These are phyloP conservation scores for Zygoascus meyerae DNA, from an alignment of 1,139 yeast genomes.

Conservation along the genomic window DNA sequence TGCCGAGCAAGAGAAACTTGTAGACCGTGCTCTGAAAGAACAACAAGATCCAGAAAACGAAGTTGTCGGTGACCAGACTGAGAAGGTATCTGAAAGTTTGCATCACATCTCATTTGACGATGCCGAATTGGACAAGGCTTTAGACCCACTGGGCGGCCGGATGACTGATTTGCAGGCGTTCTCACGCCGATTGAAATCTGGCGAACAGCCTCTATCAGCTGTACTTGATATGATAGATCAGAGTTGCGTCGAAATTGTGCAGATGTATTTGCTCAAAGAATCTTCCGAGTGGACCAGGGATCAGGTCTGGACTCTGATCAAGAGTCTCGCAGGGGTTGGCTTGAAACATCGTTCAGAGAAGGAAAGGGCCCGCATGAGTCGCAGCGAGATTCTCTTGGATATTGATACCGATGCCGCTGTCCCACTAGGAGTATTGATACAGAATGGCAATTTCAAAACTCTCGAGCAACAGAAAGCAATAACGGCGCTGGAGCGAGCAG, in stretches of 20 bases:
- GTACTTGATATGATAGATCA: slow-evolving; percentile 73
- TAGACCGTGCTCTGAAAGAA: slow-evolving; percentile 19
- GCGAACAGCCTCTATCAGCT: slow-evolving; percentile 76
- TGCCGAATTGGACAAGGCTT: slow-evolving; percentile 44
- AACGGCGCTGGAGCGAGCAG: slow-evolving; percentile 70
- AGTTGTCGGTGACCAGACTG: slow-evolving; percentile 16
- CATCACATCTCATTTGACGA: background rate
- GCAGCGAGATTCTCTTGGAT: background rate
- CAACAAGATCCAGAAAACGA: slow-evolving; percentile 18
- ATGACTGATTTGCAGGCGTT: slow-evolving; percentile 90
- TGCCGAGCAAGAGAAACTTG: slow-evolving; percentile 25
- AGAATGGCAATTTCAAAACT: slow-evolving; percentile 55
- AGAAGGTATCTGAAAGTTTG: slow-evolving; percentile 8
- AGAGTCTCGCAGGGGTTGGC: slow-evolving; percentile 43
- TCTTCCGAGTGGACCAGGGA: slow-evolving; percentile 59
- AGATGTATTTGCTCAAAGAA: slow-evolving; percentile 58
- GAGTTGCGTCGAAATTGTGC: slow-evolving; percentile 82
- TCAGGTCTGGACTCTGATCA: slow-evolving; percentile 85
- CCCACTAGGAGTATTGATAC: slow-evolving; percentile 17
- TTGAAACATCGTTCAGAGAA: slow-evolving; percentile 9
- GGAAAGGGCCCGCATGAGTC: background rate
- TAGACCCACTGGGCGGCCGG: slow-evolving; percentile 86
- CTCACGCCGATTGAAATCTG: slow-evolving; percentile 78
- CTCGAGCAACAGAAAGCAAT: slow-evolving; percentile 43
- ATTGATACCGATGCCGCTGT: slow-evolving; percentile 10